Percentiles rank a stretch among this genome's conserved stretches.
Conservation (phyloP, 75 land plant genomes). For the Picea sitchensis region DNA sequence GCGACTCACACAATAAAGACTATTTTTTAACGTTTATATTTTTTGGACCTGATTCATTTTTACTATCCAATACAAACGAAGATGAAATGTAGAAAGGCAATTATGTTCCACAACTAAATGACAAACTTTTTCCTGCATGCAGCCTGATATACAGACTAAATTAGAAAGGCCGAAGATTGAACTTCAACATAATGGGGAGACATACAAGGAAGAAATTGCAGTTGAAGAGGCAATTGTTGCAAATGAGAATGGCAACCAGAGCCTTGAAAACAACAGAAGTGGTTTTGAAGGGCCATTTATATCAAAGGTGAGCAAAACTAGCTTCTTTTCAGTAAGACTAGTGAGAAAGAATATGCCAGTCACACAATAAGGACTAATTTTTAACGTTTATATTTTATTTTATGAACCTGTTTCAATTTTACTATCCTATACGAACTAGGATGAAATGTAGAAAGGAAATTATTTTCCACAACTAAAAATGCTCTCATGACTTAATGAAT, state of each 20-base stretch:
- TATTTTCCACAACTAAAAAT: no score
- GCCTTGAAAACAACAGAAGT: neutral
- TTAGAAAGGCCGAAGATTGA: neutral
- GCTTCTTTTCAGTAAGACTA: no score
- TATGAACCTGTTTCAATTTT: no score
- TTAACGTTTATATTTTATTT: no score
- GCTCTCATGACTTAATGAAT: no score
- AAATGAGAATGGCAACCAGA: neutral
- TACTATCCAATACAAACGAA: neutral
- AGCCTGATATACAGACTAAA: no score
- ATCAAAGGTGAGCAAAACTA: no score
- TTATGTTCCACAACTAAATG: no score
- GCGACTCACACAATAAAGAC: neutral
- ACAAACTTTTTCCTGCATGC: no score
- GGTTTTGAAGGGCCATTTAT: neutral
- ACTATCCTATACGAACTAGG: neutral
- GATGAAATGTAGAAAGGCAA: neutral
- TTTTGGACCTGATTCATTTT: no score
- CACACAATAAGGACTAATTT: neutral
- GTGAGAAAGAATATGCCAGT: neutral
- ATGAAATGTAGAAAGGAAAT: neutral
- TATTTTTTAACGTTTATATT: no score
- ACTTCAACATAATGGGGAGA: neutral
- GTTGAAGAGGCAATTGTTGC: no score
- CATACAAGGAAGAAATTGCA: neutral